A percentile compares a stretch with the other conserved stretches of the same genome.
Conservation (phyloP, 805 yeast genomes). For the Saccharomycopsis fermentans region DNA sequence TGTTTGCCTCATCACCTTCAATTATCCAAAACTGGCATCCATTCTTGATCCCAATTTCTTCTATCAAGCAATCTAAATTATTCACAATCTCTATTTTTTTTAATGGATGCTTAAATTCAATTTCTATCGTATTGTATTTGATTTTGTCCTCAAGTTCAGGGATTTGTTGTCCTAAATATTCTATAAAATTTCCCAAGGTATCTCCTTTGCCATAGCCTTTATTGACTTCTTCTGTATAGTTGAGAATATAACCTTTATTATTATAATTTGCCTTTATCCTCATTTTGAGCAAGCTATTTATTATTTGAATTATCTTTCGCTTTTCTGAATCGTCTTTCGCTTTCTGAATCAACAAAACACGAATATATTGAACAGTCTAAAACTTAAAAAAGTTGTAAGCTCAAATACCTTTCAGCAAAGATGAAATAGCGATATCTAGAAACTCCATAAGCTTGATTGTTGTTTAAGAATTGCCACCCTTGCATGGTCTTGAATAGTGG, state of each 20-base stretch:
- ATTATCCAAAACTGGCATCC: conserved; percentile 10
- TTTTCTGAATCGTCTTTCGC: too few species aligned
- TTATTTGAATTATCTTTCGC: too few species aligned
- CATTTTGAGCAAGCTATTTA: background rate
- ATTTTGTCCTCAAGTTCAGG: background rate
- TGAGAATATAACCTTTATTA: background rate
- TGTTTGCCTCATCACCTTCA: background rate
- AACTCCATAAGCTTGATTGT: too few species aligned
- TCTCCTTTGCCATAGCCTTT: background rate
- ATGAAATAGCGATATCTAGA: too few species aligned
- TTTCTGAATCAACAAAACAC: background rate
- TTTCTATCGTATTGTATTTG: background rate
- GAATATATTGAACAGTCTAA: background rate
- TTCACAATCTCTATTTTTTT: conserved; percentile 1
- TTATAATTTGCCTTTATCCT: background rate
- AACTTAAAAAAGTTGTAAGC: background rate
- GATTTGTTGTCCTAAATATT: background rate
- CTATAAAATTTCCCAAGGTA: background rate
- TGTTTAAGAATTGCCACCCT: background rate
- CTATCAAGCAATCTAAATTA: background rate
- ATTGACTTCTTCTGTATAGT: background rate
- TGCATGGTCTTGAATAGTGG: background rate
- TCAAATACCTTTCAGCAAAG: too few species aligned
- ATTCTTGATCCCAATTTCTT: conserved; percentile 4
- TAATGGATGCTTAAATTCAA: conserved; percentile 6